These are phyloP conservation scores for Dentipellis fragilis DNA, from an alignment of 768 basidiomycete genomes.

Conservation along the genomic window DNA sequence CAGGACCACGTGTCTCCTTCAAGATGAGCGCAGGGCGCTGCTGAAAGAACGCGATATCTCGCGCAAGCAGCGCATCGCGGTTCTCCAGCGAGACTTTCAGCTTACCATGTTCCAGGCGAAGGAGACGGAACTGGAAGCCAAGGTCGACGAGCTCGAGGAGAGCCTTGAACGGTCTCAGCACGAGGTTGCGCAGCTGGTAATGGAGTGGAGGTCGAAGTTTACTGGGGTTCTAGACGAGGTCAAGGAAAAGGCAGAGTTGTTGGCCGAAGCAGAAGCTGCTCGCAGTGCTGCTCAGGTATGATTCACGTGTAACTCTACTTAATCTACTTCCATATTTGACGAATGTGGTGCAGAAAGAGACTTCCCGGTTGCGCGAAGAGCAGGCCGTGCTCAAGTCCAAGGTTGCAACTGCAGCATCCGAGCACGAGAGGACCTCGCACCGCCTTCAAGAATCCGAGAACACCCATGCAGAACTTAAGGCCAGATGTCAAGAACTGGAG, in stretches of 20 bases:
- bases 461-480: slow-evolving; percentile 43
- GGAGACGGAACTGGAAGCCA: slow-evolving; percentile 49
- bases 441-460: slow-evolving; percentile 49
- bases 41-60: slow-evolving; percentile 44
- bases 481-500: slow-evolving; percentile 46
- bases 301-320: slow-evolving; percentile 16
- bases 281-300: slow-evolving; percentile 20
- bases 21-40: slow-evolving; percentile 39
- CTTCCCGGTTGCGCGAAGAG: slow-evolving; percentile 36
- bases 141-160: slow-evolving; percentile 43
- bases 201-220: slow-evolving; percentile 38
- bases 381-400: slow-evolving; percentile 39
- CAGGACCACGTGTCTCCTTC: slow-evolving; percentile 40
- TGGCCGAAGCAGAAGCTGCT: slow-evolving; percentile 18
- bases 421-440: slow-evolving; percentile 46
- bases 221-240: slow-evolving; percentile 26
- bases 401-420: slow-evolving; percentile 34
- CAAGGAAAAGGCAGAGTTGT: slow-evolving; percentile 31
- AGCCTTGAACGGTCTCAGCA: slow-evolving; percentile 22
- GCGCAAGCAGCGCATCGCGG: slow-evolving; percentile 47
- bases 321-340: not conserved
- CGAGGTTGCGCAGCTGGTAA: slow-evolving; percentile 18
- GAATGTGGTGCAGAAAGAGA: slow-evolving; percentile 31
- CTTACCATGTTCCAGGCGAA: slow-evolving; percentile 58
- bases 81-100: slow-evolving; percentile 55